Evolutionary conservation across 2,329 filamentous ascomycete species (phyloP).

Genomic region (Aspergillus aculeatus): DNA sequence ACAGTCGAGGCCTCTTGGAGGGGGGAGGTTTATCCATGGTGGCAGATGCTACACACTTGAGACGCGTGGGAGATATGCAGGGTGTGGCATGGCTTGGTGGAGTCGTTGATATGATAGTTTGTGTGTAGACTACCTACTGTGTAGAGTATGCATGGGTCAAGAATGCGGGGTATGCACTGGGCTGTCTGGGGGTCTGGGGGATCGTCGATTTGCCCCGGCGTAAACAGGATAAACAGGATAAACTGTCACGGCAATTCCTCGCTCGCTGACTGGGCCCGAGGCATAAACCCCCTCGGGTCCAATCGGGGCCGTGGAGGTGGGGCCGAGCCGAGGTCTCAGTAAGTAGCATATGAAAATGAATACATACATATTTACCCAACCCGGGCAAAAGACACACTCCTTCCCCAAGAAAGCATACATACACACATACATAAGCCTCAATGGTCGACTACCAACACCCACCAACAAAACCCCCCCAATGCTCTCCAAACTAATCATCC

Average conservation of each 20-base stretch:
- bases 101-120: neutral
- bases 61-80: no score
- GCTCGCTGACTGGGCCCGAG: neutral
- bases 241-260: neutral
- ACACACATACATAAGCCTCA: neutral
- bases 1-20: constrained; percentile 17
- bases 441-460: neutral
- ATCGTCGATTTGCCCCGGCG: neutral
- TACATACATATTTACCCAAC: neutral
- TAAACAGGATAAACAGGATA: no score
- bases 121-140: no score
- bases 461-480: neutral
- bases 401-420: neutral
- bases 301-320: constrained; percentile 1
- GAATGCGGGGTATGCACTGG: neutral
- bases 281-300: neutral
- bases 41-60: neutral
- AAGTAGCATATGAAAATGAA: no score
- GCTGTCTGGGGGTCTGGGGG: neutral
- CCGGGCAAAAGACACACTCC: neutral
- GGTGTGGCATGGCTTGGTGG: neutral
- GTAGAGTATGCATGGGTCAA: neutral
- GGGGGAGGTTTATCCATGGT: constrained; percentile 9
- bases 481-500: neutral
- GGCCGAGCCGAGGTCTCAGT: neutral